These are phyloP conservation scores for Grosmannia penicillata DNA, from an alignment of 2,329 filamentous ascomycete genomes.

Conservation along the genomic window DNA sequence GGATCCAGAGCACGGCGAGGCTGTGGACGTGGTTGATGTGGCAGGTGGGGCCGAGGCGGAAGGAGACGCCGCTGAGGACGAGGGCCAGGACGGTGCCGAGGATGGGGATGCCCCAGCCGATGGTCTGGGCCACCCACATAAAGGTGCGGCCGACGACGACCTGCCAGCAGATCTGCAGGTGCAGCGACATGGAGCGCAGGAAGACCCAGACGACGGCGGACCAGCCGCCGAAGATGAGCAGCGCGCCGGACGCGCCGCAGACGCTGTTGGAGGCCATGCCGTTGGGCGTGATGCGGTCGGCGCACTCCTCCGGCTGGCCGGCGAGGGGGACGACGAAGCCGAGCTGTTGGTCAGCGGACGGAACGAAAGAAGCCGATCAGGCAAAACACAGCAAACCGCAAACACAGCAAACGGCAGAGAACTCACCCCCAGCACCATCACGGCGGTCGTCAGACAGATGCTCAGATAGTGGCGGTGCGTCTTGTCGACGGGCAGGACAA, in stretches of 20 bases:
- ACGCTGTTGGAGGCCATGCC: slow-evolving; percentile 72
- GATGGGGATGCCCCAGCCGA: slow-evolving; percentile 74
- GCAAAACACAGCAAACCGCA: no score
- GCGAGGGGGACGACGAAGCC: slow-evolving; percentile 83
- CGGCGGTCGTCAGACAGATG: slow-evolving; percentile 65
- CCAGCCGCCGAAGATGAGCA: slow-evolving; percentile 77
- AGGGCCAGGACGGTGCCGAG: slow-evolving; percentile 63
- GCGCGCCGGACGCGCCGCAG: slow-evolving; percentile 77
- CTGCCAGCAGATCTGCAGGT: slow-evolving; percentile 98
- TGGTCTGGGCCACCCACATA: slow-evolving; percentile 68
- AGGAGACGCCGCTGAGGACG: slow-evolving; percentile 80
- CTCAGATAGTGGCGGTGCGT: slow-evolving; percentile 89
- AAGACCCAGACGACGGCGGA: slow-evolving; percentile 81
- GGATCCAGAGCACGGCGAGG: slow-evolving; percentile 78
- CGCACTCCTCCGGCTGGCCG: slow-evolving; percentile 66
- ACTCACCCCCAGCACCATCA: slow-evolving; percentile 67
- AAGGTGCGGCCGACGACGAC: slow-evolving; percentile 75
- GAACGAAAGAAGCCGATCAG: not conserved
- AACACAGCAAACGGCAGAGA: no score
- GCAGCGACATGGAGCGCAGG: slow-evolving; percentile 75
- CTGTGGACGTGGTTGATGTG: slow-evolving; percentile 88
- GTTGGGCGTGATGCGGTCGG: slow-evolving; percentile 80
- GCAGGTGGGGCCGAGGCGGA: slow-evolving; percentile 80
- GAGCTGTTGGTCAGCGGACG: slow-evolving; percentile 36
- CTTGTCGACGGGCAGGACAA: slow-evolving; percentile 68